phyloP scores from a whole-genome alignment of 2,329 filamentous ascomycete genomes.

The Cladosporium sp. region DNA sequence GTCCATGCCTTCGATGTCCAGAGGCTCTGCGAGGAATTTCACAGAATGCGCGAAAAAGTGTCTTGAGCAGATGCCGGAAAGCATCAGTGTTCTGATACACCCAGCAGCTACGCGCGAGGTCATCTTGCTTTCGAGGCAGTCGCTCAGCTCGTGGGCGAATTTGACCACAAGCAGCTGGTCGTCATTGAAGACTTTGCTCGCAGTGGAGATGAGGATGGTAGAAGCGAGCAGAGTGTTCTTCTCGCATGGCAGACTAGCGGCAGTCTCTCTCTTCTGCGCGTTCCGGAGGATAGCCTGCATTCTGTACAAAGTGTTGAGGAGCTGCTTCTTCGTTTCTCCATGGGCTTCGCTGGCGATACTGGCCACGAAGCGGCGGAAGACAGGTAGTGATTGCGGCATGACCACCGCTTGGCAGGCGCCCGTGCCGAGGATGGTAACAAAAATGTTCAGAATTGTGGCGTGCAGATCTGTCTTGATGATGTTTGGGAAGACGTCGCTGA shows the following conservation, averaged over 20 bases:
- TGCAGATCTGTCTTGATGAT: constrained; percentile 97
- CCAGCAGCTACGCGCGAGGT: constrained; percentile 87
- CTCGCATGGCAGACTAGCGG: constrained; percentile 80
- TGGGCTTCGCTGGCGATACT: constrained; percentile 59
- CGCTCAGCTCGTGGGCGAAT: constrained; percentile 78
- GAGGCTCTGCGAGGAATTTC: constrained; percentile 65
- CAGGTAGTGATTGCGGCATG: constrained; percentile 84
- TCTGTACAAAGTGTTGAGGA: constrained; percentile 78
- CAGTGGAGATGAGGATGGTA: constrained; percentile 84
- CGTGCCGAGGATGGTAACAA: constrained; percentile 87
- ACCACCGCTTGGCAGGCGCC: constrained; percentile 84
- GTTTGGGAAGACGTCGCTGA: constrained; percentile 90
- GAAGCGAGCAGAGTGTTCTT: constrained; percentile 89
- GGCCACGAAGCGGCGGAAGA: constrained; percentile 85
- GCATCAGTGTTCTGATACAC: constrained; percentile 80
- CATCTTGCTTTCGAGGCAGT: constrained; percentile 78
- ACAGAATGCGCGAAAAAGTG: constrained; percentile 67
- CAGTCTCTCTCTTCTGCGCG: constrained; percentile 72
- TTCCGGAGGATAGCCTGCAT: constrained; percentile 79
- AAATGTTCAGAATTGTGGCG: constrained; percentile 95
- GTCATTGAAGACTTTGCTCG: constrained; percentile 66
- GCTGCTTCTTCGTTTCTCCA: constrained; percentile 61
- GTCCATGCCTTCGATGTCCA: constrained; percentile 76
- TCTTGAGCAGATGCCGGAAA: constrained; percentile 73
- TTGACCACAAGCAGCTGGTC: constrained; percentile 72